These are phyloP conservation scores for Pleurotus sapidus DNA, from an alignment of 768 basidiomycete genomes.

Conservation along the genomic window DNA sequence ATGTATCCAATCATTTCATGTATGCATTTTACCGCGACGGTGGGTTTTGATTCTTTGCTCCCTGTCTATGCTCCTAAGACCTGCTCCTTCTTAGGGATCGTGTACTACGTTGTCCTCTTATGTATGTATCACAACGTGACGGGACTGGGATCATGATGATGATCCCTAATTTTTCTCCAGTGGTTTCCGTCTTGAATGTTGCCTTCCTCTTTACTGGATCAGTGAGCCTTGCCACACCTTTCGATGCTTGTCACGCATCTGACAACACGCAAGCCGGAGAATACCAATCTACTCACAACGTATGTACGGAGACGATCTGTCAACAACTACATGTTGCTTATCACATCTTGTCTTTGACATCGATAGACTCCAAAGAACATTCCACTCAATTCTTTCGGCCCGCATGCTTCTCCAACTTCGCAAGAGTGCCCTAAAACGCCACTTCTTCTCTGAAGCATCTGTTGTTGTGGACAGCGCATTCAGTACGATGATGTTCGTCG, in stretches of 20 bases:
- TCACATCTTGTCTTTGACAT: no score
- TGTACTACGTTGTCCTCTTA: neutral
- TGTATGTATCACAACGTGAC: neutral
- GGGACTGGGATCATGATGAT: no score
- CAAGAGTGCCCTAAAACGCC: neutral
- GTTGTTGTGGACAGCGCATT: neutral
- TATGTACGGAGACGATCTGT: neutral
- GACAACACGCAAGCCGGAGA: neutral
- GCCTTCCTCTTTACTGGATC: neutral
- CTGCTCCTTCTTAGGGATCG: neutral
- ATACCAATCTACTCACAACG: slow-evolving; percentile 1
- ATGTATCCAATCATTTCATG: neutral
- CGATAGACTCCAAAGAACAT: slow-evolving; percentile 5
- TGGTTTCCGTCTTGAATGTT: neutral
- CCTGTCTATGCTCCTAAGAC: no score
- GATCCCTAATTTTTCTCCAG: neutral
- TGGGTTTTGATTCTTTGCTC: neutral
- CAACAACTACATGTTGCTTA: neutral
- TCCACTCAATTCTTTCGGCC: slow-evolving; percentile 6
- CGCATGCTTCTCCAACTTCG: slow-evolving; percentile 6
- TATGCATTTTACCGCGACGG: slow-evolving; percentile 4
- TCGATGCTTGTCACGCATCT: neutral
- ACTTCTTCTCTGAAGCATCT: slow-evolving; percentile 1
- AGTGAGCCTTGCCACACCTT: neutral
- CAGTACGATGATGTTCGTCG: neutral